phyloP scores from a whole-genome alignment of 305 asterid species.

The Rubia peregrina region DNA sequence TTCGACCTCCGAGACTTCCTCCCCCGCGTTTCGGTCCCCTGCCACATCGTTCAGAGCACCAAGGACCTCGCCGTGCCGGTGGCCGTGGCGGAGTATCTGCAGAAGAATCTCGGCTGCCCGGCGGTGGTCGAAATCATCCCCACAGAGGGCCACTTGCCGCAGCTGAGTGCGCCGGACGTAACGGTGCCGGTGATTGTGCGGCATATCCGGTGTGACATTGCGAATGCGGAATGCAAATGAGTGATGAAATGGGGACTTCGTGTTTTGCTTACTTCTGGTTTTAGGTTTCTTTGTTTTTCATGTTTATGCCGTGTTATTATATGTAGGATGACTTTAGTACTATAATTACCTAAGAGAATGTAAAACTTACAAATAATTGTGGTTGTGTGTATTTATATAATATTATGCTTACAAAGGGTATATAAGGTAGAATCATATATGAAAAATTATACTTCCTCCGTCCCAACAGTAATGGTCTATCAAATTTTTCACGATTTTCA shows the following conservation, averaged over 20 bases:
- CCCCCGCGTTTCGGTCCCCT: constrained; percentile 46
- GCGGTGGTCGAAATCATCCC: constrained; percentile 54
- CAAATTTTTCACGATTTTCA: too few species aligned
- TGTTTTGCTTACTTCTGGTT: neutral
- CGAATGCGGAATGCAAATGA: neutral
- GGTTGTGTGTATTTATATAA: too few species aligned
- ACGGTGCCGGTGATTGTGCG: constrained; percentile 51
- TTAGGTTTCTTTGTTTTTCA: neutral
- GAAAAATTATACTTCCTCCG: too few species aligned
- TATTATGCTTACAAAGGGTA: too few species aligned
- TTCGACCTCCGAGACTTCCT: constrained; percentile 40
- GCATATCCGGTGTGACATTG: constrained; percentile 44
- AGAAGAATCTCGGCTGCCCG: constrained; percentile 50
- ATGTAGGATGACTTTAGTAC: too few species aligned
- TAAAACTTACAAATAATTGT: too few species aligned
- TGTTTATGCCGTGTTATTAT: neutral
- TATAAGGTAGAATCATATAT: too few species aligned
- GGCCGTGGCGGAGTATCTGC: constrained; percentile 60
- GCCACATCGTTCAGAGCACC: constrained; percentile 69
- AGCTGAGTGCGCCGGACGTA: constrained; percentile 57
- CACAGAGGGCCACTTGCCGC: constrained; percentile 78
- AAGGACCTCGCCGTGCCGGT: constrained; percentile 69
- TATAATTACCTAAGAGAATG: too few species aligned
- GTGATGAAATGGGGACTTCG: neutral
- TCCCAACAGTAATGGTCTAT: too few species aligned